phyloP scores from a whole-genome alignment of 208 protist genomes.

The Acanthamoeba sp. region DNA sequence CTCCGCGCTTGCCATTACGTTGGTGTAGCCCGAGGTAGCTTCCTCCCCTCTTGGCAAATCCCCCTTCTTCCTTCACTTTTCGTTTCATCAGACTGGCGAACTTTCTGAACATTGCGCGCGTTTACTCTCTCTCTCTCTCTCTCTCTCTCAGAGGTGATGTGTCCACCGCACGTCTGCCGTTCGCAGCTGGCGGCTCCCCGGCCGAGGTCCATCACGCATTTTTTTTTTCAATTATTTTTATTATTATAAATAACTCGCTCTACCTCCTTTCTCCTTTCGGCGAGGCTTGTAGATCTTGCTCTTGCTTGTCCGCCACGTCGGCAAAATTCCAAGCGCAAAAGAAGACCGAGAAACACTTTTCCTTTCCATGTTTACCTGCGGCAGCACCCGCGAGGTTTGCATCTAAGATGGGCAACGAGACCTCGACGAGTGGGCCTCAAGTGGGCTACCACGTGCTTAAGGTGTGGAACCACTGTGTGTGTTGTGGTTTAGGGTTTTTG shows the following conservation, averaged over 20 bases:
- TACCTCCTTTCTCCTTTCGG: neutral
- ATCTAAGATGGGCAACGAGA: slow-evolving; percentile 3
- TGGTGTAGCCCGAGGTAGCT: too few relatives aligned
- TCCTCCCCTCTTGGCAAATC: too few relatives aligned
- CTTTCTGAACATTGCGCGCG: too few relatives aligned
- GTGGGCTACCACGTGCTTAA: slow-evolving; percentile 47
- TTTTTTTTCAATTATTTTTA: neutral
- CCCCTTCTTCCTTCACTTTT: too few relatives aligned
- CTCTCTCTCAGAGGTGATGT: neutral
- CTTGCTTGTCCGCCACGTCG: too few relatives aligned
- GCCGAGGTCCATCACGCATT: neutral
- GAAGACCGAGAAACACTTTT: too few relatives aligned
- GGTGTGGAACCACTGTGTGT: neutral
- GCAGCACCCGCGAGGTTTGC: neutral
- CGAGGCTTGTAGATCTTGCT: too few relatives aligned
- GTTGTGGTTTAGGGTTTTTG: neutral
- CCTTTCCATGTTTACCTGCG: too few relatives aligned
- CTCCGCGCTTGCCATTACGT: too few relatives aligned
- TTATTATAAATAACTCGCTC: neutral
- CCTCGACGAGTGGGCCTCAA: neutral
- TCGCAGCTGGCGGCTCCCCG: neutral
- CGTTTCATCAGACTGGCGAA: too few relatives aligned
- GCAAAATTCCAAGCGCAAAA: too few relatives aligned
- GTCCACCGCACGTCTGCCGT: neutral
- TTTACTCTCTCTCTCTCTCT: too few relatives aligned